These are phyloP conservation scores for Chrysosphaeria jannelii DNA, from an alignment of 2,329 filamentous ascomycete species.

Conservation along the genomic window DNA sequence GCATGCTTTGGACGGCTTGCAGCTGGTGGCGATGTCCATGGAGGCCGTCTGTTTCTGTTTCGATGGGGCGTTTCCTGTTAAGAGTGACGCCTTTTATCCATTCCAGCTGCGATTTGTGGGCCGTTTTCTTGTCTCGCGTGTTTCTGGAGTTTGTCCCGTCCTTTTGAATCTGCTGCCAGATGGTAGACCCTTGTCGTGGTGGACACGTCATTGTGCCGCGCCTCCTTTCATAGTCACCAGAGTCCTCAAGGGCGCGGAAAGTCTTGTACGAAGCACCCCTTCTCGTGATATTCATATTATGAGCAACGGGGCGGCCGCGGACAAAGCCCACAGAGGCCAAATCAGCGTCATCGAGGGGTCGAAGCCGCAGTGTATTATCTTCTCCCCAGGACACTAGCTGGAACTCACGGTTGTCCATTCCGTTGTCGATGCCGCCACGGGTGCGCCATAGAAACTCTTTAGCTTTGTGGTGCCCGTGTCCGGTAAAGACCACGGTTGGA, in stretches of 20 bases:
- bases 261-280: conserved; percentile 63
- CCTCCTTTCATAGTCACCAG: conserved; percentile 23
- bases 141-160: not conserved
- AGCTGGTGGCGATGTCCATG: not conserved
- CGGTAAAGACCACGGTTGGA: conserved; percentile 26
- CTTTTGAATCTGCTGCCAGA: not conserved
- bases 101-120: conserved; percentile 22
- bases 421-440: conserved; percentile 33
- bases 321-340: conserved; percentile 41
- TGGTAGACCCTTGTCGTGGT: conserved; percentile 1
- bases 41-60: conserved; percentile 6
- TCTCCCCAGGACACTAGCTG: conserved; percentile 83
- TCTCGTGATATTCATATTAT: conserved; percentile 43
- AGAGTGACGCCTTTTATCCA: conserved; percentile 43
- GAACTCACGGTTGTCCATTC: conserved; percentile 62
- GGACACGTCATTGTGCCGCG: conserved; percentile 21
- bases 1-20: no score
- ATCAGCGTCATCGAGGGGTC: conserved; percentile 34
- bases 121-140: not conserved
- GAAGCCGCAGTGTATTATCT: conserved; percentile 54
- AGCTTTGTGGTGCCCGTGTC: conserved; percentile 35
- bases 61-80: conserved; percentile 19
- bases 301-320: conserved; percentile 32
- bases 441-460: conserved; percentile 82
- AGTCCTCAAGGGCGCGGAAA: conserved; percentile 42